Evolutionary conservation across 768 basidiomycete genomes (phyloP), one percentile per base, ranked within the genome.

Genomic region (Lentinula guzmanii): DNA sequence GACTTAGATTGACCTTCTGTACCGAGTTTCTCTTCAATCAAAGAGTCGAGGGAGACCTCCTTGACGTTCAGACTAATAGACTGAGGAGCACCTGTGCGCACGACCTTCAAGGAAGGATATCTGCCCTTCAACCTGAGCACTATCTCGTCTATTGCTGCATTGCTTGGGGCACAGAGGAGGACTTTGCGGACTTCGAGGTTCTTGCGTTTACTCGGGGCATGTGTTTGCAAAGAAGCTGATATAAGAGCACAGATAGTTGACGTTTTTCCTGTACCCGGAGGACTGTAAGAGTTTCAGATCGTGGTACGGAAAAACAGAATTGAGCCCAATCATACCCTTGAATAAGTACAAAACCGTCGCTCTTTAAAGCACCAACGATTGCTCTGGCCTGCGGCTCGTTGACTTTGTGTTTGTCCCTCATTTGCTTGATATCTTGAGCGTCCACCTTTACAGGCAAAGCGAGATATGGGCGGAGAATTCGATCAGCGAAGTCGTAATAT

Each of bases 131-230:
- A 76, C 43, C 97, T 89, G 67, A 85, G 82, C 6, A 93, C 91
- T 16, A 99, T 87, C 76, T 99, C 97, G 69, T 99, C 95, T 43
- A 99, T 95, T 28, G 97, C 97, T n/a, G 97, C 97, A 72, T 99
- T 99, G 74, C 93, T 95, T 1, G 97, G 97, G 0, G 97, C 97
- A 69, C 97, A 99, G 41, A 99, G 79, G 16, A 99, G 82, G 46
- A 98, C 79, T 70, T 89, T 86, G 13, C 81, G 76, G 72, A 80
- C 64, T 81, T 80, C 34, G 71, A 70, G 13, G 74, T 74, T 39
- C 10, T 82, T 74, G 54, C 86, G 79, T 24, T 80, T 66, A 9
- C 83, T 79, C 28, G 81, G 74, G 1, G 82, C 70, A 37, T 90
- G 86, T 42, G 77, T 80, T 2, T 89, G 83, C 42, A 97, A 71